Percentiles rank a stretch among this genome's conserved stretches.
phyloP scores from a whole-genome alignment of 768 basidiomycete species.

The Psilocybe subaeruginosa region DNA sequence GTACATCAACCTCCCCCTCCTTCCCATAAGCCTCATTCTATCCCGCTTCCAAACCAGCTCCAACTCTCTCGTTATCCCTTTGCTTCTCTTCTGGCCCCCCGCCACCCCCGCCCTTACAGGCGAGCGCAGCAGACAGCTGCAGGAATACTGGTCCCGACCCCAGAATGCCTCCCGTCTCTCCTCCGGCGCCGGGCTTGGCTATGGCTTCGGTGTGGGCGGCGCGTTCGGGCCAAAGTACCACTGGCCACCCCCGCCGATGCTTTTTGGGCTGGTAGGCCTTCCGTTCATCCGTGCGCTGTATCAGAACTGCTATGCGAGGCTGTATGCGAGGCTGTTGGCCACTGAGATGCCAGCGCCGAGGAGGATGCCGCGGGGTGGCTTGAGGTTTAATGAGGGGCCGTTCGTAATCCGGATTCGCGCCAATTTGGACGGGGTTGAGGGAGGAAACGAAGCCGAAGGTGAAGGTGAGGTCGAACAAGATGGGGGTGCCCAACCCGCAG shows the following conservation, averaged over 20 bases:
- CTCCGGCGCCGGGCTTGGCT: background rate
- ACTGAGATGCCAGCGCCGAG: slow-evolving; percentile 28
- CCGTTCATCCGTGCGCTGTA: slow-evolving; percentile 52
- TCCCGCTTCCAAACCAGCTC: slow-evolving; percentile 51
- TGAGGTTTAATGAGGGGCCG: slow-evolving; percentile 34
- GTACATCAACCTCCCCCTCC: slow-evolving; percentile 72
- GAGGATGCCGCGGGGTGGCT: slow-evolving; percentile 28
- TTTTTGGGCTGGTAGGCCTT: slow-evolving; percentile 55
- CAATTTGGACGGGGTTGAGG: slow-evolving; percentile 23
- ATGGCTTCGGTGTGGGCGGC: background rate
- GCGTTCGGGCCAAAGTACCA: slow-evolving; percentile 26
- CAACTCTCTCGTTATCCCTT: slow-evolving; percentile 42
- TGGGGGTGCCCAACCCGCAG: slow-evolving; percentile 20
- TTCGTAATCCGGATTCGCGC: slow-evolving; percentile 39
- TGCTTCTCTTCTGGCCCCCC: slow-evolving; percentile 51
- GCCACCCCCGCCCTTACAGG: slow-evolving; percentile 33
- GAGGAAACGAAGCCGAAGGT: slow-evolving; percentile 11
- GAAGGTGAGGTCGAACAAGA: slow-evolving; percentile 14
- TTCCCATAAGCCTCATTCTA: slow-evolving; percentile 69
- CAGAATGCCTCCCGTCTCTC: slow-evolving; percentile 38
- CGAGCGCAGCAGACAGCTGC: slow-evolving; percentile 28
- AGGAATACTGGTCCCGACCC: slow-evolving; percentile 36
- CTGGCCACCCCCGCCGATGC: slow-evolving; percentile 67
- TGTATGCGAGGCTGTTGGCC: slow-evolving; percentile 49
- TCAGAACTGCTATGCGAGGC: slow-evolving; percentile 37